These are phyloP conservation scores for Spathaspora passalidarum DNA, from an alignment of 805 yeast species.

Conservation along the genomic window DNA sequence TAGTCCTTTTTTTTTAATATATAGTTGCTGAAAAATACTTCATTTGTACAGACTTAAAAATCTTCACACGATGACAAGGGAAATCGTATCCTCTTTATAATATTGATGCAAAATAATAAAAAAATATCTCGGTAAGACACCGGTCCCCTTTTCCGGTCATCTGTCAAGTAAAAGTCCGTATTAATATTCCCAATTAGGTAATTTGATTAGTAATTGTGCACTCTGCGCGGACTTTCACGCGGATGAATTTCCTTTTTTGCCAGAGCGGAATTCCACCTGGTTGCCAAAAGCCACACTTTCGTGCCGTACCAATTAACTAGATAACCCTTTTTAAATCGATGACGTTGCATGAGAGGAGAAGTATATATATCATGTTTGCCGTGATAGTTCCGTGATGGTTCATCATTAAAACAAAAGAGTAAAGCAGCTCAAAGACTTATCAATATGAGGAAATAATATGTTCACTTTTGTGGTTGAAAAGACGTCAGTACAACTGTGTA, in stretches of 20 bases:
- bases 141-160: background rate
- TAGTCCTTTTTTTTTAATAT: too few relatives aligned
- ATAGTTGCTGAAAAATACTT: background rate
- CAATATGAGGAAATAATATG: too few relatives aligned
- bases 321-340: too few relatives aligned
- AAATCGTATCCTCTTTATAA: background rate
- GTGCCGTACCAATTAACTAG: too few relatives aligned
- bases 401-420: too few relatives aligned
- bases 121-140: background rate
- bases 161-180: background rate
- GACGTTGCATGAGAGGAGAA: too few relatives aligned
- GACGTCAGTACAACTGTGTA: too few relatives aligned
- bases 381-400: too few relatives aligned
- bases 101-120: background rate
- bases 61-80: constrained; percentile 1
- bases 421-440: too few relatives aligned
- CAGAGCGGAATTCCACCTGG: background rate
- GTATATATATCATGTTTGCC: too few relatives aligned
- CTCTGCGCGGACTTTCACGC: background rate
- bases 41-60: background rate
- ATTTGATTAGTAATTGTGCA: background rate
- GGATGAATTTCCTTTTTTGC: background rate
- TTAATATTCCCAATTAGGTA: constrained; percentile 1
- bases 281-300: too few relatives aligned
- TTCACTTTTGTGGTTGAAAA: too few relatives aligned